Conservation (phyloP, 768 basidiomycete genomes). For the Zangia roseola region DNA sequence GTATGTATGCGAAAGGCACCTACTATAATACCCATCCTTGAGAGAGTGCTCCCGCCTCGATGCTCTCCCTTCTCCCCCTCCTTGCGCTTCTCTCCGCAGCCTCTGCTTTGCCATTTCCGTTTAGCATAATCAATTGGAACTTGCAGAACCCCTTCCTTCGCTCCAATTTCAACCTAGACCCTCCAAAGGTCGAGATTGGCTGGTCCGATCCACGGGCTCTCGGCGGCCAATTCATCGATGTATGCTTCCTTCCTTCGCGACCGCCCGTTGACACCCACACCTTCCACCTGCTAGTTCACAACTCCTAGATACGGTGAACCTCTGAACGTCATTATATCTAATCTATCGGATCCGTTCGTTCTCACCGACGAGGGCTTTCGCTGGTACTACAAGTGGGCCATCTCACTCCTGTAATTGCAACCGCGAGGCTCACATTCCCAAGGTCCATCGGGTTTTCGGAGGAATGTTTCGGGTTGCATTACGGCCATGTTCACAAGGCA, state of each 20-base stretch:
- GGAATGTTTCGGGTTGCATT: conserved; percentile 80
- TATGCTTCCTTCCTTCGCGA: conserved; percentile 34
- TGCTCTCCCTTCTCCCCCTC: conserved; percentile 13
- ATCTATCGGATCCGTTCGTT: conserved; percentile 73
- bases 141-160: conserved; percentile 10
- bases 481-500: conserved; percentile 73
- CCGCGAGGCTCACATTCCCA: not conserved
- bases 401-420: not conserved
- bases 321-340: conserved; percentile 80
- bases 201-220: conserved; percentile 69
- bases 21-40: not conserved
- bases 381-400: conserved; percentile 59
- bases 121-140: conserved; percentile 2
- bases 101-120: conserved; percentile 15
- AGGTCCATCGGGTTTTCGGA: conserved; percentile 81
- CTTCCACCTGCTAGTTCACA: conserved; percentile 55
- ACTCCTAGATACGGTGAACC: conserved; percentile 71
- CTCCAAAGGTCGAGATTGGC: conserved; percentile 33
- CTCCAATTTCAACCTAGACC: not conserved
- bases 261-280: not conserved
- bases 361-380: conserved; percentile 73
- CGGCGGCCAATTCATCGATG: conserved; percentile 77
- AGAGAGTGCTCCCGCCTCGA: too few species aligned
- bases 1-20: not conserved
- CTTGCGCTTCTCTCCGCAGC: conserved; percentile 13